Base-by-base conservation (phyloP, 441 rosid genomes). In the Euphorbia schlechtendalii region DNA sequence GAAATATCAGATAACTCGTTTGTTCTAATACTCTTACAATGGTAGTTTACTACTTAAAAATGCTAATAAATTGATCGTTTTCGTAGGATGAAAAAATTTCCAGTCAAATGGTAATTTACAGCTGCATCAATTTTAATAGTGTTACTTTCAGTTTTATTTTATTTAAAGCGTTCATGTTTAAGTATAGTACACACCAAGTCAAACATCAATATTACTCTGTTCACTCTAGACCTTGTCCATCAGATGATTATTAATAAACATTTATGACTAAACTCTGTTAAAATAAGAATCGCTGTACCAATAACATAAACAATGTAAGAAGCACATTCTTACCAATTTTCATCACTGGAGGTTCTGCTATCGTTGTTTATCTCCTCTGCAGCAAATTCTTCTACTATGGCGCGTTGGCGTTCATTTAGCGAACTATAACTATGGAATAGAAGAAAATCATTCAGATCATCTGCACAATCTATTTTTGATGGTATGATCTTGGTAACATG, bases 331-430 rank as follows among this genome's bases (percentile, higher is more conserved):
- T 74, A 86, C 96, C 94, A 84, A 67, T 78, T 84, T 74, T 82
- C 92, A 69, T 73, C 82, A 45, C 36, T 34, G 59, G 72, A 73
- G 36, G 73, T 69, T 22, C 61, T 69, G 54, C 74, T 80, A 61
- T 82, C 90, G 68, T 71, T 79, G 58, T 78, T 65, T 65, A 86
- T 81, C 81, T 92, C 96, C 82, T 90, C 96, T 80, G 73, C 64
- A 11, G 90, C 92, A 71, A 90, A 78, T 78, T 92, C 96, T 78
- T 90, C 98, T 65, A 92, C 74, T 64, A 92, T 84, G 43, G 83
- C 85, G 4, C 80, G 88, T 71, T 90, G 97, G 34, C 87, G 88
- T 58, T 86, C 88, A 77, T 84, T 90, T 72, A 86, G 52, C 64
- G 66, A 67, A 61, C 96, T 92, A 68, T 56, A 70, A 65, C 49